Base-by-base conservation (phyloP, 345 rosid genomes). In the Corchorus olitorius region DNA sequence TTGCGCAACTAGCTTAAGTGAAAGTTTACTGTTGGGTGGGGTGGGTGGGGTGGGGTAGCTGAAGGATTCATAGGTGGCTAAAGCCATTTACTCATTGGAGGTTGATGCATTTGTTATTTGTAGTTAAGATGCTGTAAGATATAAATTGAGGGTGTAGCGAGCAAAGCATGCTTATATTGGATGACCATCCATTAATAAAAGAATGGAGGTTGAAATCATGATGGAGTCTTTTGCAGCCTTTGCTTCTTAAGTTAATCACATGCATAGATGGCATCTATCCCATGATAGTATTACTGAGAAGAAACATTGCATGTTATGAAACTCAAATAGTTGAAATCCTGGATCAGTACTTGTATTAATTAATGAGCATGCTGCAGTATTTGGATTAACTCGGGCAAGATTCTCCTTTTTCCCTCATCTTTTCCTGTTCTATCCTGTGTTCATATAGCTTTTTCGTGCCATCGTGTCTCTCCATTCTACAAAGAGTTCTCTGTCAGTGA, bases 71-170 rank as follows among this genome's bases (percentile, higher is more conserved):
- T 16, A 22, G 67, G 8, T 19, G n/a, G n/a, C n/a, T n/a, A n/a
- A n/a, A n/a, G n/a, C n/a, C 72, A 14, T 27, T 68, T 68, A 68
- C 56, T 48, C 19, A 3, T 6, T 22, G 72, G 43, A 48, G 27
- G 43, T 48, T 17, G 10, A 46, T 37, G 20, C 19, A 8, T 19
- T 48, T 2, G 2, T 3, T 67, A 46, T 6, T 27, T 22, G 72
- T 46, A 68, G 6, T 68, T 68, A 27, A 63, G 46, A 35, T 63
- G 46, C 19, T n/a, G n/a, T n/a, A n/a, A n/a, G n/a, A n/a, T 62
- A 34, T 34, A 41, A 35, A 34, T 14, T 62, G 11, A 35, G 20
- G 20, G 16, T 63, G 20, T 33, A 16, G 67, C 15, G 20, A 14
- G 45, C 43, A 14, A 34, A 62, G 19, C 43, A 34, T 63, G 43